Conservation (phyloP, 768 basidiomycete species). For the Calocybe cyanea region DNA sequence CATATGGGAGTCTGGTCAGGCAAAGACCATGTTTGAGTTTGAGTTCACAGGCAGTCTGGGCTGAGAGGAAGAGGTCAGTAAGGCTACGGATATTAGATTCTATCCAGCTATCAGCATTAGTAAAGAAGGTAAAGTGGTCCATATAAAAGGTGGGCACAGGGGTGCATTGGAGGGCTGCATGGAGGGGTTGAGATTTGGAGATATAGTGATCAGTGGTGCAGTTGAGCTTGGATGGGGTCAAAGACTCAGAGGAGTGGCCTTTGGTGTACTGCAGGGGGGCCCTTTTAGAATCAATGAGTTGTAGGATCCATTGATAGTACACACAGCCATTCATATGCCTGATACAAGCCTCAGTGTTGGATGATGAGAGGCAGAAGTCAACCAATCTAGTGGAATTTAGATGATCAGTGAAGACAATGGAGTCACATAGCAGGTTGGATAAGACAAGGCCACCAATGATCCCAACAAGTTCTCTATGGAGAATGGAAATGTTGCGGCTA, state of each 20-base stretch:
- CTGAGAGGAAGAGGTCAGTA: too few species aligned
- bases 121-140: slow-evolving; percentile 14
- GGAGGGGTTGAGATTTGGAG: slow-evolving; percentile 4
- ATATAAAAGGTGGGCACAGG: slow-evolving; percentile 16
- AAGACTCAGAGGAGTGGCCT: slow-evolving; percentile 6
- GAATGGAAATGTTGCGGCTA: slow-evolving; percentile 16
- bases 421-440: not conserved
- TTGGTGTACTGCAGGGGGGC: slow-evolving; percentile 1
- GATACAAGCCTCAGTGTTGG: slow-evolving; percentile 6
- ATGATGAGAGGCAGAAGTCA: slow-evolving; percentile 11
- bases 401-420: slow-evolving; percentile 19
- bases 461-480: slow-evolving; percentile 20
- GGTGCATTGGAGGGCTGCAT: not conserved
- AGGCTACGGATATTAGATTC: slow-evolving; percentile 12
- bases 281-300: not conserved
- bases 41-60: too few species aligned
- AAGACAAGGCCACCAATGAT: slow-evolving; percentile 15
- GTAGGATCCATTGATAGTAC: slow-evolving; percentile 22
- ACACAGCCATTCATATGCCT: slow-evolving; percentile 19
- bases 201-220: slow-evolving; percentile 13
- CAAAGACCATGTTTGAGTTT: too few species aligned
- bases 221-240: slow-evolving; percentile 3
- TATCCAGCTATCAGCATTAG: slow-evolving; percentile 14
- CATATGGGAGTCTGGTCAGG: too few species aligned
- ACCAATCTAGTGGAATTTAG: slow-evolving; percentile 20